A percentile compares a stretch with the other conserved stretches of the same genome.
phyloP scores from a whole-genome alignment of 495 filamentous ascomycete genomes.

The Penicillium crystallinum region DNA sequence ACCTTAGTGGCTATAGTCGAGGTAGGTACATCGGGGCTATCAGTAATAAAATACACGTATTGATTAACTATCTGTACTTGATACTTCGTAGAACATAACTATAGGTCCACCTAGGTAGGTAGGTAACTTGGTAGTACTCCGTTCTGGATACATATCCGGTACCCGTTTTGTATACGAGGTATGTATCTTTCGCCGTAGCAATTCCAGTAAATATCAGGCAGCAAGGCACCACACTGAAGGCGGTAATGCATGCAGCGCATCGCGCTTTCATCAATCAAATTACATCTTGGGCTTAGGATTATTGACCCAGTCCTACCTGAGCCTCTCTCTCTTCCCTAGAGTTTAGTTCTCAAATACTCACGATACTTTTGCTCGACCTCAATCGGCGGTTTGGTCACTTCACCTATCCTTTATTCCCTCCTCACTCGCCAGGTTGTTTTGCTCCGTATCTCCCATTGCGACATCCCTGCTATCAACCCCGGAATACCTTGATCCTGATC shows the following conservation, averaged over 20 bases:
- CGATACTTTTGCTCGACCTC: background rate
- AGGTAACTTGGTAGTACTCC: too few relatives aligned
- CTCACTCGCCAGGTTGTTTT: background rate
- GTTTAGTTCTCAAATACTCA: background rate
- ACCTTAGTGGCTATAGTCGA: too few relatives aligned
- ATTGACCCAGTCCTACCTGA: slow-evolving; percentile 1
- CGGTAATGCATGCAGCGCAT: slow-evolving; percentile 23
- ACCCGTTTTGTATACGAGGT: too few relatives aligned
- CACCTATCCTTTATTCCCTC: background rate
- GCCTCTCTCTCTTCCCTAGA: background rate
- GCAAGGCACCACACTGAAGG: slow-evolving; percentile 22
- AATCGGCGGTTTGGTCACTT: background rate
- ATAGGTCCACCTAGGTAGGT: too few relatives aligned
- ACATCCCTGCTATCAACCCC: slow-evolving; percentile 1
- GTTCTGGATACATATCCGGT: too few relatives aligned
- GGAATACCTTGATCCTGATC: background rate
- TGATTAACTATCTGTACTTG: too few relatives aligned
- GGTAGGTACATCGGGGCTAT: too few relatives aligned
- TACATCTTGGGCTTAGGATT: slow-evolving; percentile 1
- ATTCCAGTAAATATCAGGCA: slow-evolving; percentile 6
- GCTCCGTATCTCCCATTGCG: slow-evolving; percentile 5
- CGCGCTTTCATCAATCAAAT: slow-evolving; percentile 25
- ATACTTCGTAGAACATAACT: too few relatives aligned
- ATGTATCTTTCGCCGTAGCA: too few relatives aligned
- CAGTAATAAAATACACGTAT: too few relatives aligned